These are phyloP conservation scores for Quercus variabilis DNA, from an alignment of 306 rosid genomes.

Conservation along the genomic window DNA sequence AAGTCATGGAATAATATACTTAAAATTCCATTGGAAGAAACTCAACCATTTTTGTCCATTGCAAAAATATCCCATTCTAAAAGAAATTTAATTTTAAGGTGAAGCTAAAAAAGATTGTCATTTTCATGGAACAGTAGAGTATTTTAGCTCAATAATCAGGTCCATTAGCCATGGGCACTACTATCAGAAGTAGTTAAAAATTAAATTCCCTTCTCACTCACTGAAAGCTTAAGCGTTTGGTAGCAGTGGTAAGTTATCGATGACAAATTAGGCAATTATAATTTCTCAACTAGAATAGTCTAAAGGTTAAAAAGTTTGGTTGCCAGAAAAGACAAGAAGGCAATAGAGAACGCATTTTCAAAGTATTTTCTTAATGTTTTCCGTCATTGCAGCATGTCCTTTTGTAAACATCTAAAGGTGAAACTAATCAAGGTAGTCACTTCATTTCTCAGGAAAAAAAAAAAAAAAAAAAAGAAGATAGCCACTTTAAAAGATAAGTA, in stretches of 20 bases:
- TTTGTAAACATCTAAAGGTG: too few species aligned
- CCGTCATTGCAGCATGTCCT: not conserved
- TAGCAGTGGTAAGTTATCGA: not conserved
- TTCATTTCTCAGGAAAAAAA: not conserved
- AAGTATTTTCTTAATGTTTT: not conserved
- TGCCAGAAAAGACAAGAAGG: not conserved
- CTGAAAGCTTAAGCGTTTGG: not conserved
- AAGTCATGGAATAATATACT: not conserved
- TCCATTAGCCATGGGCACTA: not conserved
- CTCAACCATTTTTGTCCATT: conserved; percentile 3
- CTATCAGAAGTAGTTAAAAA: too few species aligned
- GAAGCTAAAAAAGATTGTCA: conserved; percentile 5
- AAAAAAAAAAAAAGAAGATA: not conserved
- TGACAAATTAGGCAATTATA: not conserved
- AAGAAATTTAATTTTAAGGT: conserved; percentile 1
- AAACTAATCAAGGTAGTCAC: not conserved
- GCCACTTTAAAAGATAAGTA: not conserved
- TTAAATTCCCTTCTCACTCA: too few species aligned
- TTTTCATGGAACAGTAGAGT: conserved; percentile 1
- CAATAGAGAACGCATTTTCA: not conserved
- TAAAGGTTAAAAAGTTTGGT: not conserved
- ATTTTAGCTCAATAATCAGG: not conserved
- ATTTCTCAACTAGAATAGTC: not conserved
- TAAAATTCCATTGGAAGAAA: not conserved
- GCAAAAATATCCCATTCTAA: not conserved